Evolutionary conservation across 345 rosid genomes (phyloP).

Genomic region (Citrus trifoliata): DNA sequence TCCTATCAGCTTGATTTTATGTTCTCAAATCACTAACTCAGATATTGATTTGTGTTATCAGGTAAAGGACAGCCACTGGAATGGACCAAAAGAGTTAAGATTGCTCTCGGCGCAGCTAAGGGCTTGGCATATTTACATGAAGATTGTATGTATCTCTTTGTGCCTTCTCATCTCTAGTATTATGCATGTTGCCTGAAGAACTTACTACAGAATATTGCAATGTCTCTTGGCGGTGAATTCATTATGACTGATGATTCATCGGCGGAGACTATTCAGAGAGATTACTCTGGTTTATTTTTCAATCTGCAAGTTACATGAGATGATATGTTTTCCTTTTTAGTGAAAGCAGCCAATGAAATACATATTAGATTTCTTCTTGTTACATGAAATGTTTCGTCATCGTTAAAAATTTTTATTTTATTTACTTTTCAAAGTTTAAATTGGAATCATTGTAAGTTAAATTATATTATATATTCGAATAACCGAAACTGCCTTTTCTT

Average conservation of each 20-base stretch:
- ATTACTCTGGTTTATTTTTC: background rate
- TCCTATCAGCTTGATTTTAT: background rate
- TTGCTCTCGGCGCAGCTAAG: constrained; percentile 94
- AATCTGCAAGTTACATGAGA: background rate
- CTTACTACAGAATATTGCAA: background rate
- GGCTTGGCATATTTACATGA: constrained; percentile 97
- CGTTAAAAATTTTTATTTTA: background rate
- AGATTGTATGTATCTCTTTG: constrained; percentile 65
- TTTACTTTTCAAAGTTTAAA: background rate
- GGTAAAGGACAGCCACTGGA: constrained; percentile 62
- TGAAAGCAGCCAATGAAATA: background rate
- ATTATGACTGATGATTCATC: background rate
- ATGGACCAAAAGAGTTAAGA: constrained; percentile 81
- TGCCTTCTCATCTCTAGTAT: background rate
- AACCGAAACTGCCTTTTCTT: background rate
- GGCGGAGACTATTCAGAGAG: background rate
- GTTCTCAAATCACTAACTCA: background rate
- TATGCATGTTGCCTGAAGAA: background rate
- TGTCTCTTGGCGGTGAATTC: background rate
- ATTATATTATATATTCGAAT: background rate
- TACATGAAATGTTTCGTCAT: background rate
- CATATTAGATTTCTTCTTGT: background rate
- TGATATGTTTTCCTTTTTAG: background rate
- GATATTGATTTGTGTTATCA: constrained; percentile 18
- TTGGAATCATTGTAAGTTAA: background rate